Conservation (phyloP, 352 stramenopile species). For the Phytopythium helicoides region DNA sequence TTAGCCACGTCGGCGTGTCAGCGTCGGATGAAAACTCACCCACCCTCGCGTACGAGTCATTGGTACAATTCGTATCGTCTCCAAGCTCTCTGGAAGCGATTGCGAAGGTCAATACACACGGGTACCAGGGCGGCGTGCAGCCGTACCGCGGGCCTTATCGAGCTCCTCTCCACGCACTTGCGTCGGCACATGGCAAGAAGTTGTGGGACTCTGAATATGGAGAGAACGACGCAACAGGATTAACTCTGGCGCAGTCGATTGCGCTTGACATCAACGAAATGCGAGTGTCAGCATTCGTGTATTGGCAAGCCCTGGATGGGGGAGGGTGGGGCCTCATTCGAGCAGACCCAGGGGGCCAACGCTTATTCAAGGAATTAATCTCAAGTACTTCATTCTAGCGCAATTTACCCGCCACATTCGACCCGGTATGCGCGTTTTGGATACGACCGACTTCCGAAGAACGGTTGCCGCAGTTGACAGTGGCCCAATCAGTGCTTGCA, state of each 20-base stretch:
- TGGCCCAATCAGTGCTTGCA: conserved; percentile 32
- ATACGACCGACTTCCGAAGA: conserved; percentile 29
- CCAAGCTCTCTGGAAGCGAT: conserved; percentile 25
- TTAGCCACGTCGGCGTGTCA: conserved; percentile 30
- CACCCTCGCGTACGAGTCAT: conserved; percentile 29
- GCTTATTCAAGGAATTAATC: conserved; percentile 33
- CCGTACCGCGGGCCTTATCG: conserved; percentile 43
- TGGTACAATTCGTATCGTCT: conserved; percentile 20
- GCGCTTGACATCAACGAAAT: conserved; percentile 57
- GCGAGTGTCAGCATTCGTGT: conserved; percentile 56
- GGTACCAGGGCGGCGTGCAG: conserved; percentile 35
- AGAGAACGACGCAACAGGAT: conserved; percentile 38
- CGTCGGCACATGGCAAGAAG: conserved; percentile 25
- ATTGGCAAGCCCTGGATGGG: conserved; percentile 58
- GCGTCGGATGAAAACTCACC: conserved; percentile 57
- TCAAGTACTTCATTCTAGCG: conserved; percentile 54
- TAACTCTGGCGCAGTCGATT: conserved; percentile 49
- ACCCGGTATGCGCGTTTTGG: conserved; percentile 48
- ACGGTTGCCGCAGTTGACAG: conserved; percentile 47
- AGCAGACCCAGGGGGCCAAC: conserved; percentile 32
- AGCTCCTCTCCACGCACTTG: conserved; percentile 25
- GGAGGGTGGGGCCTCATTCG: conserved; percentile 54
- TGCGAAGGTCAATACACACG: conserved; percentile 57
- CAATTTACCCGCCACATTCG: conserved; percentile 68
- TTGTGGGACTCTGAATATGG: conserved; percentile 67